Evolutionary conservation across 2,329 filamentous ascomycete genomes (phyloP).

Genomic region (Ceratocystis cacaofunesta): DNA sequence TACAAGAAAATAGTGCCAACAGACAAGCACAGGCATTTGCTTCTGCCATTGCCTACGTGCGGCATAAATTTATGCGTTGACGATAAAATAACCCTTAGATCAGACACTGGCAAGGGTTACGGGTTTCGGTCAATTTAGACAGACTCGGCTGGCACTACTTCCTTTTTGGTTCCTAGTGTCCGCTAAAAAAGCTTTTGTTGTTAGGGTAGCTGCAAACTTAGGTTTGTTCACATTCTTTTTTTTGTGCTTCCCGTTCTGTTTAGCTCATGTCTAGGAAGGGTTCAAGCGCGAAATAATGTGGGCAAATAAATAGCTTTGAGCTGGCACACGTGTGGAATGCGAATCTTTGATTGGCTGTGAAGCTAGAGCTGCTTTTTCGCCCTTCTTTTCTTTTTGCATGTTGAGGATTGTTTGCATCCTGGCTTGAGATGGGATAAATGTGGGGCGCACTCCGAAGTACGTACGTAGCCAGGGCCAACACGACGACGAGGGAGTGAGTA

Average conservation of each 20-base stretch:
- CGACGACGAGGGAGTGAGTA: neutral
- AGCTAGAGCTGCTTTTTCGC: neutral
- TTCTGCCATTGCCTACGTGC: too few species aligned
- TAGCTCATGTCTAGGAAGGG: neutral
- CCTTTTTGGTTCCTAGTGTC: neutral
- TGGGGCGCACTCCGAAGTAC: neutral
- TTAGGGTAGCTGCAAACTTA: neutral
- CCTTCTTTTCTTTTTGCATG: neutral
- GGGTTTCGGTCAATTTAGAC: neutral
- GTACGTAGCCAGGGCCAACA: neutral
- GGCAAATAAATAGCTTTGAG: neutral
- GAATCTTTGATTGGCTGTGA: constrained; percentile 1
- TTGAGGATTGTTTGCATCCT: constrained; percentile 2
- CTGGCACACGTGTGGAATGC: constrained; percentile 3
- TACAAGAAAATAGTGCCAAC: too few species aligned
- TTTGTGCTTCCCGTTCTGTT: neutral
- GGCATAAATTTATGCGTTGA: too few species aligned
- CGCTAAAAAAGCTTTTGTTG: constrained; percentile 1
- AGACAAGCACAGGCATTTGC: too few species aligned
- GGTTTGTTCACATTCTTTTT: neutral
- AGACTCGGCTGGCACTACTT: neutral
- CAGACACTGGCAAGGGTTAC: too few species aligned
- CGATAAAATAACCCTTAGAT: too few species aligned
- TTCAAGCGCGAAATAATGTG: neutral
- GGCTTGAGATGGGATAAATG: neutral